These are phyloP conservation scores for Citeromyces nyonsensis DNA, from an alignment of 805 yeast species.

Conservation along the genomic window DNA sequence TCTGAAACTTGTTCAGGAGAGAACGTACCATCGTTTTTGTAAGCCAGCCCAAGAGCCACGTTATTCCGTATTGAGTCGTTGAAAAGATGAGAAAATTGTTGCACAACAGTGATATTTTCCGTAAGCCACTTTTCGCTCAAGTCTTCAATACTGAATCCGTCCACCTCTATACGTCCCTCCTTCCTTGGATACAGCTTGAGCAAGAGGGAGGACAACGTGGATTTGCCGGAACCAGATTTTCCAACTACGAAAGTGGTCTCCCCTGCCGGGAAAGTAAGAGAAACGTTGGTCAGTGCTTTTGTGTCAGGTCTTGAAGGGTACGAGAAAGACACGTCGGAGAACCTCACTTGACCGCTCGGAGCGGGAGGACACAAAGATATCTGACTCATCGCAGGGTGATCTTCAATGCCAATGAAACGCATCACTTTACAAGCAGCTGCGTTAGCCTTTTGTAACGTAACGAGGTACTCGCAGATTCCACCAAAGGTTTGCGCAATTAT, in stretches of 20 bases:
- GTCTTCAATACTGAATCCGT: conserved; percentile 26
- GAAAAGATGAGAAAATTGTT: conserved; percentile 56
- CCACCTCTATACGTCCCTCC: conserved; percentile 44
- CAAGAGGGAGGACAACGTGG: conserved; percentile 56
- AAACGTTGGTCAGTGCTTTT: conserved; percentile 29
- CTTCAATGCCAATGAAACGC: conserved; percentile 15
- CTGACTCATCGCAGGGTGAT: conserved; percentile 1
- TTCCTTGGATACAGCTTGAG: conserved; percentile 36
- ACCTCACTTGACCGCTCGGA: conserved; percentile 30
- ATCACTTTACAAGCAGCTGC: conserved; percentile 45
- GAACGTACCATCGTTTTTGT: conserved; percentile 4
- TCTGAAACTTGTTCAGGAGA: neutral
- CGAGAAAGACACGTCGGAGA: conserved; percentile 40
- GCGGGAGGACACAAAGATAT: neutral
- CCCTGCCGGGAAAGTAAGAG: conserved; percentile 27
- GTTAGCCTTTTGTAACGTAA: conserved; percentile 53
- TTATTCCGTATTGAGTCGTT: conserved; percentile 49
- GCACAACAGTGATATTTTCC: conserved; percentile 55
- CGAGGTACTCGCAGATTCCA: conserved; percentile 36
- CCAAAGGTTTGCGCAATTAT: conserved; percentile 50
- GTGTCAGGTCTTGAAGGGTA: conserved; percentile 43
- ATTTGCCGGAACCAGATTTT: conserved; percentile 86
- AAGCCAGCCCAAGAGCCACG: conserved; percentile 31
- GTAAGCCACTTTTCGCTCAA: conserved; percentile 37
- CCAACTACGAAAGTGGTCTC: conserved; percentile 60